Percentiles rank a stretch among this genome's conserved stretches.
phyloP scores from a whole-genome alignment of 371 early-diverging fungal genomes.

The Lichtheimia ornata region DNA sequence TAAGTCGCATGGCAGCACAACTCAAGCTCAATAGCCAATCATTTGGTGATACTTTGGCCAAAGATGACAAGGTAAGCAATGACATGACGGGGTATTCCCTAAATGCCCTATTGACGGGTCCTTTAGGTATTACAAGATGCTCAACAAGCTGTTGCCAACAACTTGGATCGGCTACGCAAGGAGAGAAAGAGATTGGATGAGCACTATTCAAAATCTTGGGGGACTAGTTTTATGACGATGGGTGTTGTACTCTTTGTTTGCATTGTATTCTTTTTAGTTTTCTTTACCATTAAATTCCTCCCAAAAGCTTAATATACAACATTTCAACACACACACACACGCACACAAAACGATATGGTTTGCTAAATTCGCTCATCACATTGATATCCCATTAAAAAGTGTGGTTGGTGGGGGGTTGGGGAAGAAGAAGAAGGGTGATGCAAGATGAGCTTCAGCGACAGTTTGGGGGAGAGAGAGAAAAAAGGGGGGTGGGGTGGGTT shows the following conservation, averaged over 20 bases:
- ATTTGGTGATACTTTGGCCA: slow-evolving; percentile 61
- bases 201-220: slow-evolving; percentile 65
- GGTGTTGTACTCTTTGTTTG: slow-evolving; percentile 63
- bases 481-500: no score
- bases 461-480: not conserved
- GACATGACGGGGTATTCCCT: not conserved
- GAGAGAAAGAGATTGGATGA: slow-evolving; percentile 58
- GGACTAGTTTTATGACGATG: slow-evolving; percentile 72
- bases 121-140: slow-evolving; percentile 52
- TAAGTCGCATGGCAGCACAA: slow-evolving; percentile 64
- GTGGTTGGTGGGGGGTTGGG: not conserved
- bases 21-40: slow-evolving; percentile 66
- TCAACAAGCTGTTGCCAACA: slow-evolving; percentile 48
- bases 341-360: not conserved
- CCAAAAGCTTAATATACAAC: slow-evolving; percentile 49
- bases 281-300: slow-evolving; percentile 68
- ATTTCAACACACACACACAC: no score
- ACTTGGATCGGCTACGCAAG: slow-evolving; percentile 45
- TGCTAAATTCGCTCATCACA: not conserved
- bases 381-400: not conserved
- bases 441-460: not conserved
- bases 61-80: slow-evolving; percentile 52
- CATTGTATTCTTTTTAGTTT: slow-evolving; percentile 66
- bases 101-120: not conserved
- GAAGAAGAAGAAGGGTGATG: not conserved